Base-by-base conservation (phyloP, 164 flowering plant species). In the Stephania cephalantha region DNA sequence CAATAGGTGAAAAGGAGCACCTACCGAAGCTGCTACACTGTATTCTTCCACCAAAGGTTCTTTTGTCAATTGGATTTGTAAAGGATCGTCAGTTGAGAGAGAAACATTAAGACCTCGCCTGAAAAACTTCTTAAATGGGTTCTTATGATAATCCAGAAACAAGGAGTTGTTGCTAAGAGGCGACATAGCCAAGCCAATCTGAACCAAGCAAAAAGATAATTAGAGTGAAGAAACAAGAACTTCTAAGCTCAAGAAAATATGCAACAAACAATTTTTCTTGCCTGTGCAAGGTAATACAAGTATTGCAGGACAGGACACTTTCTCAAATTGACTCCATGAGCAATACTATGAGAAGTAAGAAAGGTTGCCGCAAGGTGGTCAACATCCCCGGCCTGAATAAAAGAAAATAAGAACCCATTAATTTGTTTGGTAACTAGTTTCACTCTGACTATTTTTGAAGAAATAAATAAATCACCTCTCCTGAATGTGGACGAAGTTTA, bases 11-110 rank as follows among this genome's bases (percentile, higher is more conserved):
- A 25, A 53, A 73, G 55, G 74, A 71, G n/a, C 44, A 81, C 97
- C 84, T 73, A 93, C 99, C 35, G 97, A 91, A 78, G 99, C 99
- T 80, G 99, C 99, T 65, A 96, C 89, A 76, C 99, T 96, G 83
- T 96, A 96, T 79, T 96, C 99, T 81, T 96, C 99, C 70, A 96
- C 98, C 81, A 96, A 76, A 2, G 99, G 94, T 76, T 96, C 98
- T 83, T 94, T 96, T 20, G 99, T 96, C 71, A 96, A 82, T 85
- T 96, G 99, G 70, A 96, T 94, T 84, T 94, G 99, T 48, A 96
- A 85, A 4, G 99, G 99, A 82, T 96, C 99, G 82, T 96, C 99
- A 5, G 98, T 92, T 1, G 99, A 96, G 30, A 96, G 95, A 69
- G 99, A 96, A 71, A 94, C 97, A 86, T 94, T 96, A 48, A 96